Evolutionary conservation across 2,329 filamentous ascomycete species (phyloP).

Genomic region (Grosmannia serpens): DNA sequence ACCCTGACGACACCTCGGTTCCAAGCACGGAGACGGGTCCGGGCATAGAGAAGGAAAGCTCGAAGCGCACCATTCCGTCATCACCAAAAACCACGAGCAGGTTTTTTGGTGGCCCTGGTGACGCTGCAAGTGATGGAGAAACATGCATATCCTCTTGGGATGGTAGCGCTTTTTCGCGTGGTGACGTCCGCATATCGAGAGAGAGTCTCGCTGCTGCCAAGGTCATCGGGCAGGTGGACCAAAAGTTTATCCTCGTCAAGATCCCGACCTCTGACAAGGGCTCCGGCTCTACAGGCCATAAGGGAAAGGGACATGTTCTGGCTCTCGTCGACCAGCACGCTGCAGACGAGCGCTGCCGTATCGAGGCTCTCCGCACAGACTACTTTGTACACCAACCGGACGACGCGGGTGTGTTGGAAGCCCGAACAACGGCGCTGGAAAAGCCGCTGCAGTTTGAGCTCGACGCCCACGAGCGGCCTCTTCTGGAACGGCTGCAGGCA

Average conservation of each 20-base stretch:
- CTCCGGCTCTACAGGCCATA: too few relatives aligned
- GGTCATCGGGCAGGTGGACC: conserved; percentile 74
- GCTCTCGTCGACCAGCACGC: conserved; percentile 89
- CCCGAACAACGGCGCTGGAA: conserved; percentile 24
- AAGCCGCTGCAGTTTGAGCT: conserved; percentile 56
- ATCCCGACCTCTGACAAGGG: background rate
- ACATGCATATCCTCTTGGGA: too few relatives aligned
- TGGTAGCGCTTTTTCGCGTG: background rate
- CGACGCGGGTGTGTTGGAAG: conserved; percentile 14
- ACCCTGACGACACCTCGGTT: too few relatives aligned
- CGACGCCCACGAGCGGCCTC: conserved; percentile 42
- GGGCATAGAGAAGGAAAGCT: background rate
- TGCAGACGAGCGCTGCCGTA: conserved; percentile 74
- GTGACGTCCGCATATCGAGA: conserved; percentile 43
- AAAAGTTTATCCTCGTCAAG: conserved; percentile 73
- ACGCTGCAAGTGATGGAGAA: too few relatives aligned
- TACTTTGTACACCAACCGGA: conserved; percentile 29
- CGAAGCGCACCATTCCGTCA: background rate
- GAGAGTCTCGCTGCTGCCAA: conserved; percentile 44
- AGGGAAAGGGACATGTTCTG: conserved; percentile 28
- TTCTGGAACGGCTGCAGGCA: conserved; percentile 41
- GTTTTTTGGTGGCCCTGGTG: background rate
- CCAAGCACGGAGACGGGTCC: background rate
- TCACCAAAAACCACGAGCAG: background rate
- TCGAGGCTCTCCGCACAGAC: conserved; percentile 57